Evolutionary conservation across 2,329 filamentous ascomycete species (phyloP), one percentile per base, ranked within the genome.

Genomic region (Alternaria infectoria): DNA sequence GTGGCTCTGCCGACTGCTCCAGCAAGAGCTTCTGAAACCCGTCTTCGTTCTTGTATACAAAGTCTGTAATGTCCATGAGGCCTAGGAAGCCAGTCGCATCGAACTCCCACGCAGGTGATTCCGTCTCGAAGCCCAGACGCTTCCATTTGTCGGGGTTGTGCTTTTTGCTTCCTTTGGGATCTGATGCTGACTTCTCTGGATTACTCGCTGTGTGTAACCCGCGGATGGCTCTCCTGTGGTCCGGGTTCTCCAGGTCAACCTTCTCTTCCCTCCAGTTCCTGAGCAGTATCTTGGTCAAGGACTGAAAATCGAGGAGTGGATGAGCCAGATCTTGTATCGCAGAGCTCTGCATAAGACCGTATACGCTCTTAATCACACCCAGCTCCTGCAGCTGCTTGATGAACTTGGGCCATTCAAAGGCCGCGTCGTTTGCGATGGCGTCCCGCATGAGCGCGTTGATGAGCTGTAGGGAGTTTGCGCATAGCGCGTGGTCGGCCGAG

Each of bases 21-120:
- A 97, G 83, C 15, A 99, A 69, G 70, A 97, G 85, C 81, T 97
- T 97, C 77, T 97, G 94, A 71, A 97, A 98, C 11, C 89, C 89
- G 76, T 97, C 94, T 78, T 97, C 93, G 75, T 97, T 90, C 77
- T 93, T 97, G 74, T 91, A 88, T 52, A 97, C 93, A 77, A 93
- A 99, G 79, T 98, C 94, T 3, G 93, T 93, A 74, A 99, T 81
- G 78, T 99, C 96, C 94, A 99, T 98, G 88, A 99, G 93, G 26
- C 96, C 96, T 57, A 99, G 81, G 77, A 94, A 98, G 0, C 96
- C 96, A 26, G 92, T 91, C 43, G 88, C 84, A 19, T 93, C 90
- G 75, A 99, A 98, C 71, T 99, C 96, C 72, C 87, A 86, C 0
- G 90, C 90, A 4, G 96, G 96, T 69, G 88, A 94, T 80, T 99